Percentiles rank a stretch among this genome's conserved stretches.
Conservation (phyloP, 768 basidiomycete species). For the Daedaleopsis sinensis region DNA sequence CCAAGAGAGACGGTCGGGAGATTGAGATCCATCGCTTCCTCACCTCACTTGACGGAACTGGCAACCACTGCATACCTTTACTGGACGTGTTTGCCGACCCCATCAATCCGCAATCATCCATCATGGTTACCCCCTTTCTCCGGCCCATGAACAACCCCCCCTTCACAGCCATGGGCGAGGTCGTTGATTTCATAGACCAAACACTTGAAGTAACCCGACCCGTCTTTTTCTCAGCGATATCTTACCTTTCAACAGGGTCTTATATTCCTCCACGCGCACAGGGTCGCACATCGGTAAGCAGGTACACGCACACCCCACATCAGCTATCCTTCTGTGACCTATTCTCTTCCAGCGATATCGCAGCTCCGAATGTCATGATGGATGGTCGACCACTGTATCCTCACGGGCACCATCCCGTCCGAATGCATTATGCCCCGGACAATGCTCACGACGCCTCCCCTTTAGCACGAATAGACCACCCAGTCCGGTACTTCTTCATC, state of each 20-base stretch:
- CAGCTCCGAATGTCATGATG: constrained; percentile 26
- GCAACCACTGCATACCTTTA: constrained; percentile 29
- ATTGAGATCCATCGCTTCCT: constrained; percentile 10
- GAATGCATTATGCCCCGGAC: constrained; percentile 35
- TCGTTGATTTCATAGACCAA: constrained; percentile 21
- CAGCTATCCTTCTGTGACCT: constrained; percentile 11
- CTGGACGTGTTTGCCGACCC: constrained; percentile 26
- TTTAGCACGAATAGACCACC: constrained; percentile 35
- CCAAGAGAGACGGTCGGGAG: background rate
- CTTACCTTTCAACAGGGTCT: constrained; percentile 19
- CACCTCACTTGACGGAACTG: background rate
- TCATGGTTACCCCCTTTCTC: constrained; percentile 32
- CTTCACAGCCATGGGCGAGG: constrained; percentile 27
- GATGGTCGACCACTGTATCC: constrained; percentile 23
- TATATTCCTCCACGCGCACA: constrained; percentile 25
- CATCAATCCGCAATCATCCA: background rate
- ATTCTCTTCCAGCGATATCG: constrained; percentile 13
- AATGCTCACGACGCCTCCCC: constrained; percentile 33
- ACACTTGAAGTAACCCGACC: constrained; percentile 14
- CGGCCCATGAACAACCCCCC: constrained; percentile 30
- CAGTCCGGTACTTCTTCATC: constrained; percentile 35
- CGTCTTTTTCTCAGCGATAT: background rate
- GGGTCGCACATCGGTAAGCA: constrained; percentile 28
- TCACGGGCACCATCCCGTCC: constrained; percentile 27
- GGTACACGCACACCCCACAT: too few species aligned